A percentile compares a stretch with the other conserved stretches of the same genome.
These are phyloP conservation scores for Tricholoma bakamatsutake DNA, from an alignment of 768 basidiomycete species.

Conservation along the genomic window DNA sequence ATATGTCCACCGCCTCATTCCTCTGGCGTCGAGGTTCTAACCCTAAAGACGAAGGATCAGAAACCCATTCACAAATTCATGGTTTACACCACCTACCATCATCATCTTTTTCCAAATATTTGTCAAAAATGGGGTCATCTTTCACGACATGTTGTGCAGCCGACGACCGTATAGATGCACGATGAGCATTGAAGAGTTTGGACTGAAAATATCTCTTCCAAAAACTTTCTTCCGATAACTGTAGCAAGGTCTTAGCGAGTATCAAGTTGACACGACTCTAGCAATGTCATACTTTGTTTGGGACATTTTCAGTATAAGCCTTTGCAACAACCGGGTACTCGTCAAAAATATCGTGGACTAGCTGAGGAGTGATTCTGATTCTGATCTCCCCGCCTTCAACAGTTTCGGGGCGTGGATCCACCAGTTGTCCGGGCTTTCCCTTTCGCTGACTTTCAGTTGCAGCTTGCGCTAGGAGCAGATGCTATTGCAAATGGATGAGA, in stretches of 20 bases:
- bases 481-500: conserved; percentile 35
- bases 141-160: conserved; percentile 81
- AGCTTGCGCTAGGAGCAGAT: conserved; percentile 70
- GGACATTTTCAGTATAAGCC: conserved; percentile 91
- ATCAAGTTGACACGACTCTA: conserved; percentile 6
- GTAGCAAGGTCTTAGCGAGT: conserved; percentile 1
- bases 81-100: conserved; percentile 54
- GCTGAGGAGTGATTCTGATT: conserved; percentile 84
- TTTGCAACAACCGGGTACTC: conserved; percentile 93
- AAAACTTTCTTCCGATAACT: conserved; percentile 90
- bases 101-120: conserved; percentile 93
- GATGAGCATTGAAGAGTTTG: conserved; percentile 90
- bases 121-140: conserved; percentile 91
- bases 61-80: background rate
- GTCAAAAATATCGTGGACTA: conserved; percentile 95
- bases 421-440: conserved; percentile 80
- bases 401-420: conserved; percentile 83
- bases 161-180: conserved; percentile 85
- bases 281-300: conserved; percentile 55
- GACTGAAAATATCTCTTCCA: conserved; percentile 98
- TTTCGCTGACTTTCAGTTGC: conserved; percentile 68
- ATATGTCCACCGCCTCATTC: conserved; percentile 63
- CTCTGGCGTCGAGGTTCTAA: conserved; percentile 71
- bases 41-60: conserved; percentile 34
- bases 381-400: conserved; percentile 83